phyloP scores from a whole-genome alignment of 2,329 filamentous ascomycete genomes.

The Cryphonectria nitschkei region DNA sequence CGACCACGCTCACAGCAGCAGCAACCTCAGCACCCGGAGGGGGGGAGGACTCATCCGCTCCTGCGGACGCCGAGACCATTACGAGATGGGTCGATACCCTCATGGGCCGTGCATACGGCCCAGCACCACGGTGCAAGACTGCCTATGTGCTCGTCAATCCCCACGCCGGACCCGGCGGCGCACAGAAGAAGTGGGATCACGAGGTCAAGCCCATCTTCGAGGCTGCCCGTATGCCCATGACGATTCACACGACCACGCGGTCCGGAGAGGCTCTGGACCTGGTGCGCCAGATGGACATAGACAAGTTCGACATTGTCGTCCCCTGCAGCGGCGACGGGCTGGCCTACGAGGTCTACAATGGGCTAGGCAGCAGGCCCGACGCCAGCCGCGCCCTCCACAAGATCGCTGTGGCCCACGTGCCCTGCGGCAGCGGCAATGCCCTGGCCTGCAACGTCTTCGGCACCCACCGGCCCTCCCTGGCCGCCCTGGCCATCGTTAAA shows the following conservation, averaged over 20 bases:
- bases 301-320: conserved; percentile 81
- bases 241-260: conserved; percentile 72
- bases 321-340: conserved; percentile 92
- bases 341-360: conserved; percentile 93
- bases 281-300: conserved; percentile 73
- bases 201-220: conserved; percentile 82
- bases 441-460: conserved; percentile 90
- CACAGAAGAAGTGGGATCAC: conserved; percentile 71
- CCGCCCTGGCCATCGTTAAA: conserved; percentile 85
- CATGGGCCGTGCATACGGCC: conserved; percentile 71
- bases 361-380: conserved; percentile 76
- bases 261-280: conserved; percentile 80
- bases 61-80: conserved; percentile 45
- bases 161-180: conserved; percentile 80
- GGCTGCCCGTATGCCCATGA: conserved; percentile 76
- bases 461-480: conserved; percentile 72
- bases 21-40: conserved; percentile 3
- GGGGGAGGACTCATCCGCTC: conserved; percentile 37
- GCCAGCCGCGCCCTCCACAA: conserved; percentile 74
- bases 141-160: conserved; percentile 92
- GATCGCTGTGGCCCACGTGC: conserved; percentile 83
- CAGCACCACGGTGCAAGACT: conserved; percentile 70
- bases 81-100: conserved; percentile 67
- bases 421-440: conserved; percentile 92
- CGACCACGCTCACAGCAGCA: conserved; percentile 6